Conservation (phyloP, 1,284 basidiomycete species). For the Thecaphora thlaspeos region DNA sequence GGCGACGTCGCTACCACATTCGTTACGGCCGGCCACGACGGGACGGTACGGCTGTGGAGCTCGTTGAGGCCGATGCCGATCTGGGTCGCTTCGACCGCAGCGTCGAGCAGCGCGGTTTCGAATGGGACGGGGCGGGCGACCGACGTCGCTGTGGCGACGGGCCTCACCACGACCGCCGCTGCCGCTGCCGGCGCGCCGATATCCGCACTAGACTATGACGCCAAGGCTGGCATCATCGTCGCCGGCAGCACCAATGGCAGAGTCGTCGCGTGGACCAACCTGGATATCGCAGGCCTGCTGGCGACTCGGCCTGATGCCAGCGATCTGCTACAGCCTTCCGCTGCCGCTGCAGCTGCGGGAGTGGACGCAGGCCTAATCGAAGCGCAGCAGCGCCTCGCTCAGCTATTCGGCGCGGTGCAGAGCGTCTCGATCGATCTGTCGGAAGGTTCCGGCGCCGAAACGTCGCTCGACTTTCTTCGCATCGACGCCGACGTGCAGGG, state of each 20-base stretch:
- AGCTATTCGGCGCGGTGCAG: slow-evolving; percentile 14
- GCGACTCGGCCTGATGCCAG: slow-evolving; percentile 27
- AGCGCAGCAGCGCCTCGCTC: slow-evolving; percentile 9
- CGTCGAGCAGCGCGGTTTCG: slow-evolving; percentile 6
- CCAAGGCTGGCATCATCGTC: slow-evolving; percentile 37
- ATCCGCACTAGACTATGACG: slow-evolving; percentile 44
- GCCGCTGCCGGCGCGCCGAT: slow-evolving; percentile 11
- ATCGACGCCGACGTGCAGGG: slow-evolving; percentile 13
- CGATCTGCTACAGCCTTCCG: slow-evolving; percentile 18
- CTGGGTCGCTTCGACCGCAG: slow-evolving; percentile 32
- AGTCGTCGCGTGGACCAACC: slow-evolving; percentile 44
- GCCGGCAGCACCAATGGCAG: slow-evolving; percentile 44
- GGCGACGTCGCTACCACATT: slow-evolving; percentile 48
- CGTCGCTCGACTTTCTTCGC: slow-evolving; percentile 16
- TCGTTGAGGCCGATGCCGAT: slow-evolving; percentile 36
- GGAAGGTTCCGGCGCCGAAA: slow-evolving; percentile 8
- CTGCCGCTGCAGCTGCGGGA: slow-evolving; percentile 6
- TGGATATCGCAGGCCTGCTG: slow-evolving; percentile 35
- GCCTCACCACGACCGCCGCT: slow-evolving; percentile 12
- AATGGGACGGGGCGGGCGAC: background rate
- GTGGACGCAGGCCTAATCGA: slow-evolving; percentile 15
- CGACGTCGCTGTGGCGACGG: slow-evolving; percentile 2
- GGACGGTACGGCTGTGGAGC: slow-evolving; percentile 50
- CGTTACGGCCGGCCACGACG: slow-evolving; percentile 50
- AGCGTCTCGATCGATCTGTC: slow-evolving; percentile 19